Evolutionary conservation across 306 rosid species (phyloP), one percentile per base, ranked within the genome.

Genomic region (Quercus glauca): DNA sequence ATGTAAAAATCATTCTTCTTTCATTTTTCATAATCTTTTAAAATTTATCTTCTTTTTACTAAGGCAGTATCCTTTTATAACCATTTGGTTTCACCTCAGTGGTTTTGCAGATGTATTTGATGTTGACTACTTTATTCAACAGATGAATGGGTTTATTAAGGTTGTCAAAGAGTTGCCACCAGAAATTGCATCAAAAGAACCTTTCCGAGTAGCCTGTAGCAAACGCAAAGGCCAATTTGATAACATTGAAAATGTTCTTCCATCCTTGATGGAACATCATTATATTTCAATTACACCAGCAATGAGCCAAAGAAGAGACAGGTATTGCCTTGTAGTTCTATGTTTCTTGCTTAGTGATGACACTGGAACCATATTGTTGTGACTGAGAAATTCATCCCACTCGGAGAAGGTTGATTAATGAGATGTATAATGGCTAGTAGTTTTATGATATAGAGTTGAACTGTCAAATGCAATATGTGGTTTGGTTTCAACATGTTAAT

Each of bases 231-330:
- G 97, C 41, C 96, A 91, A 55, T 95, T 90, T 77, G 98, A 93
- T 81, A 23, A 23, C 25, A 23, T 26, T 26, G 98, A 95, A 89
- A 93, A 86, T 43, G 51, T 43, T 43, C 14, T 43, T 43, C 51
- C 51, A 43, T 43, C 51, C 51, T 43, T 43, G 14, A 52, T 93
- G 82, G 83, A 93, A 67, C 97, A 93, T 79, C 91, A 58, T 26
- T 95, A 90, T 68, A 93, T 93, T 76, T 95, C 98, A 71, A 84
- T 91, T 60, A 93, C 98, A 14, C 99, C 96, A 31, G 90, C 91
- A 23, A 85, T 88, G 90, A 92, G 98, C 76, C 99, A 95, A 81
- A 90, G 98, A 86, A 89, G 97, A 80, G 99, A 95, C 81, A 92
- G 97, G 97, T 94, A 88, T 71, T 80, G 4, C 73, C 21, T 0